Base-by-base conservation (phyloP, 2,329 filamentous ascomycete genomes). In the Pestalotiopsis sp. region DNA sequence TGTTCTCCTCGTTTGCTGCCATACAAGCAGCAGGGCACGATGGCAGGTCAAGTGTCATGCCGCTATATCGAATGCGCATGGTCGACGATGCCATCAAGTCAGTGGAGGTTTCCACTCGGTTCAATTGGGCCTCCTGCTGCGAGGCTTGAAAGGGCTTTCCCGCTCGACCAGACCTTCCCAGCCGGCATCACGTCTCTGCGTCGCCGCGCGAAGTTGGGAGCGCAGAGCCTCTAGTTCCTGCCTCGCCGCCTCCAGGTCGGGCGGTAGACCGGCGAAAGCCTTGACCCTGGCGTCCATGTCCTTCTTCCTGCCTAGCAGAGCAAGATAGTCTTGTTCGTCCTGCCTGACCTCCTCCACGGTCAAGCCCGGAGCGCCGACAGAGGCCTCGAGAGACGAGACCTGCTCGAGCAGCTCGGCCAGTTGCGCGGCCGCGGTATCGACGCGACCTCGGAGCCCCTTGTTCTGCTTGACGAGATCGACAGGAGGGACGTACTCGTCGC, bases 121-220 rank as follows among this genome's bases (percentile, higher is more conserved):
- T n/a, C 3, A 65, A n/a, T 13, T 31, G 27, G 63, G 55, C 66
- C 77, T 73, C 70, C 83, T 86, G 27, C 23, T 61, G 68, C 81
- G 79, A 2, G 69, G 68, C 70, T 82, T 83, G 61, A 78, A 76
- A 3, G 88, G 88, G 66, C 87, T 89, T 75, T 89, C 87, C 55
- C 85, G 83, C 73, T 90, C 88, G 2, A 93, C 89, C 61, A 96
- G 77, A 2, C 85, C 87, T 76, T 95, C 93, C 76, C 97, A 97
- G 67, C 93, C 84, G 38, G 82, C 85, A 77, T 97, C 93, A 66
- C 94, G 87, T 72, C 86, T 85, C 71, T 84, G 84, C 36, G 86
- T 90, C 65, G 93, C 80, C 11, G 81, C 80, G 52, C 86, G 84
- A 60, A 97, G 81, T 74, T 94, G 89, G 2, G 82, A 81, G 69